phyloP scores from a whole-genome alignment of 192 early-diverging fungal genomes.

The Funneliformis geosporum region DNA sequence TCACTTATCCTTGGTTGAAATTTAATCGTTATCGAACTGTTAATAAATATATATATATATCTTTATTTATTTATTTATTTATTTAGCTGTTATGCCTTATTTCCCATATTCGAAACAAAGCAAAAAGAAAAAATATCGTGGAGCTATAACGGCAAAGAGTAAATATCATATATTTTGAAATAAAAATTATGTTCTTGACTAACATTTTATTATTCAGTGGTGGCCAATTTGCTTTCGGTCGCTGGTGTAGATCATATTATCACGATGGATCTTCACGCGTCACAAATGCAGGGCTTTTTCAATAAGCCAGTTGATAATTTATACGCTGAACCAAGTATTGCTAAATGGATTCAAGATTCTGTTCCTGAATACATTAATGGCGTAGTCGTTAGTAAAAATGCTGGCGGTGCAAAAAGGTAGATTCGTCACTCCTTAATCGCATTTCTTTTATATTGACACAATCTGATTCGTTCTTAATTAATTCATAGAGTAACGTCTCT shows the following conservation, averaged over 20 bases:
- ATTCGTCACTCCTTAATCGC: too few relatives aligned
- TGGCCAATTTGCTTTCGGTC: constrained; percentile 92
- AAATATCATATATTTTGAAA: constrained; percentile 22
- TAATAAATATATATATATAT: too few relatives aligned
- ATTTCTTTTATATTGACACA: too few relatives aligned
- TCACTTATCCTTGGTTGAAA: too few relatives aligned
- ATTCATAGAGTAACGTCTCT: constrained; percentile 82
- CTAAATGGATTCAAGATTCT: constrained; percentile 81
- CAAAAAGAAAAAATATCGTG: constrained; percentile 98
- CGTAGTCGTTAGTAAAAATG: constrained; percentile 92
- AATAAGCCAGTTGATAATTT: constrained; percentile 93
- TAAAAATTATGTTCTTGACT: neutral
- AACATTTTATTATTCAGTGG: constrained; percentile 52
- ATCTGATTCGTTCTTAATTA: too few relatives aligned
- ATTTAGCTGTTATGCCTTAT: constrained; percentile 73
- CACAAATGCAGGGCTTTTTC: constrained; percentile 97
- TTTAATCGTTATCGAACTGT: too few relatives aligned
- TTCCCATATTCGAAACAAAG: constrained; percentile 97
- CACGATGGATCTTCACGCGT: constrained; percentile 96
- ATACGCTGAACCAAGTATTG: constrained; percentile 86
- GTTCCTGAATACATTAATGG: constrained; percentile 69
- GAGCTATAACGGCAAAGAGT: constrained; percentile 93
- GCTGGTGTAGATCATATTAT: constrained; percentile 97
- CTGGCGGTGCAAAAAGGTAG: constrained; percentile 92
- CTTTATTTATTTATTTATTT: too few relatives aligned